Conservation (phyloP, 2,329 filamentous ascomycete species). For the Aspergillus ochraceoroseus region DNA sequence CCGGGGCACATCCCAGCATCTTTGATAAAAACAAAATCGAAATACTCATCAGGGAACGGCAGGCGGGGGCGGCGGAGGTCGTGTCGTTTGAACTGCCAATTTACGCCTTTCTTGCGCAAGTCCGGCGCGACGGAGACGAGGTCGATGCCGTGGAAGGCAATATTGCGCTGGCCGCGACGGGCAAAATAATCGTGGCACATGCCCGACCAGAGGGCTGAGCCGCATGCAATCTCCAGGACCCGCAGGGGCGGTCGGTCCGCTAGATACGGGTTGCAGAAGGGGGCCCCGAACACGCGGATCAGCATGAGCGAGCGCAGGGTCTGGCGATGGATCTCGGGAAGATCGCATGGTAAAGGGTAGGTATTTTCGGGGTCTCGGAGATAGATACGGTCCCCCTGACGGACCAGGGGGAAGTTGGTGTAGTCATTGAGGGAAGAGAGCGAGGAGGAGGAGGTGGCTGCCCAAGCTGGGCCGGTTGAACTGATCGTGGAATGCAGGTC, state of each 20-base stretch:
- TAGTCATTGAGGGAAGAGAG: constrained; percentile 37
- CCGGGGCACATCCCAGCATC: constrained; percentile 69
- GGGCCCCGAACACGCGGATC: constrained; percentile 73
- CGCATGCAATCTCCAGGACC: constrained; percentile 83
- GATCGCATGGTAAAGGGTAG: constrained; percentile 85
- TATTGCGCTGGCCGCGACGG: constrained; percentile 60
- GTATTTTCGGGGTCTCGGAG: constrained; percentile 65
- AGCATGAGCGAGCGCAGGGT: constrained; percentile 76
- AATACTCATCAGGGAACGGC: constrained; percentile 73
- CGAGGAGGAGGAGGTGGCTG: constrained; percentile 36
- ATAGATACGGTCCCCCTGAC: constrained; percentile 76
- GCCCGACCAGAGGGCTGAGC: constrained; percentile 82
- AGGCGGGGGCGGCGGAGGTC: constrained; percentile 71
- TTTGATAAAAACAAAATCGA: constrained; percentile 85
- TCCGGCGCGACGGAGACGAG: constrained; percentile 67
- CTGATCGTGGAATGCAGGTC: constrained; percentile 34
- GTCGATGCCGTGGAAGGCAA: constrained; percentile 78
- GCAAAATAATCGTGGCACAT: constrained; percentile 78
- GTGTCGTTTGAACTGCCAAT: constrained; percentile 84
- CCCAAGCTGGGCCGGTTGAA: constrained; percentile 28
- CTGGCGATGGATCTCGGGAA: constrained; percentile 81
- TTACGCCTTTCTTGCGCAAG: constrained; percentile 65
- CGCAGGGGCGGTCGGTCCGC: constrained; percentile 64
- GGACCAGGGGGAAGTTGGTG: constrained; percentile 56
- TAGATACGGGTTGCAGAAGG: constrained; percentile 67